A percentile compares a stretch with the other conserved stretches of the same genome.
These are phyloP conservation scores for Schizosaccharomyces octosporus DNA, from an alignment of 805 yeast genomes.

Conservation along the genomic window DNA sequence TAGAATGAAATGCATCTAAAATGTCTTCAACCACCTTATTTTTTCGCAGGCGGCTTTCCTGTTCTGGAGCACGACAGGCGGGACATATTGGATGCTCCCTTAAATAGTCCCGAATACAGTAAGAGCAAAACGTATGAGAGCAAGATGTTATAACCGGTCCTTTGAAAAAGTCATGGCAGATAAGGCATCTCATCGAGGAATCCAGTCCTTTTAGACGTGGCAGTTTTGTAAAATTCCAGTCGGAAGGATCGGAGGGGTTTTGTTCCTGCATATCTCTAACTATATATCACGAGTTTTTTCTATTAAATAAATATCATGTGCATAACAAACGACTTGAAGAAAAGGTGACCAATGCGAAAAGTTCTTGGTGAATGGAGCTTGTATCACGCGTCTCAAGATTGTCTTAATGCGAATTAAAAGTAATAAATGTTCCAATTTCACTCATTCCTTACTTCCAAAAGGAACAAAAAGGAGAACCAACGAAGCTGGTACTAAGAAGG, in stretches of 20 bases:
- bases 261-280: background rate
- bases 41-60: constrained; percentile 43
- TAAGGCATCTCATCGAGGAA: constrained; percentile 52
- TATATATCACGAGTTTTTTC: background rate
- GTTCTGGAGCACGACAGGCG: constrained; percentile 42
- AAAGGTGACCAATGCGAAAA: no score
- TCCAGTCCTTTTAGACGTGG: constrained; percentile 31
- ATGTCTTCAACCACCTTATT: constrained; percentile 52
- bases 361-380: no score
- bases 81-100: constrained; percentile 44
- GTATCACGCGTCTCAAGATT: no score
- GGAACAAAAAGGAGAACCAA: no score
- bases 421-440: no score
- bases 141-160: constrained; percentile 72
- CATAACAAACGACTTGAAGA: no score
- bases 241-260: background rate
- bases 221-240: background rate
- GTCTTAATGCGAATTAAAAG: no score
- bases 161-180: constrained; percentile 58
- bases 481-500: no score
- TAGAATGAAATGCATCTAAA: constrained; percentile 14
- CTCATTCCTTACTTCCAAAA: no score
- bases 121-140: constrained; percentile 72
- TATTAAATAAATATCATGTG: no score
- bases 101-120: constrained; percentile 54